These are phyloP conservation scores for Linderina pennispora DNA, from an alignment of 192 early-diverging fungal species.

Conservation along the genomic window DNA sequence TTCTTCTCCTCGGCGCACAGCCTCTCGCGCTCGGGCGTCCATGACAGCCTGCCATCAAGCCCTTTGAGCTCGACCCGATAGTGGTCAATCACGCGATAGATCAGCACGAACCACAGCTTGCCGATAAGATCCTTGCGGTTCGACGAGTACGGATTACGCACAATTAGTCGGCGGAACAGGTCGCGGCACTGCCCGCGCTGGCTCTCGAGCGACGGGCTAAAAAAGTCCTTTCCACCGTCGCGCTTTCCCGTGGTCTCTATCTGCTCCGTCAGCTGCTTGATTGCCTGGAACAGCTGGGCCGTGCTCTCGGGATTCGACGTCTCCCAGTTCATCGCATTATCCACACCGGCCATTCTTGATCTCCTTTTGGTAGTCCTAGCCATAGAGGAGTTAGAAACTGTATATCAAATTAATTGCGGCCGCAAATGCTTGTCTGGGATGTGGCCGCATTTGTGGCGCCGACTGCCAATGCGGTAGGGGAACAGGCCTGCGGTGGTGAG, in stretches of 20 bases:
- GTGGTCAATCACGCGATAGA: constrained; percentile 38
- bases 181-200: constrained; percentile 31
- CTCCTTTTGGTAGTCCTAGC: background rate
- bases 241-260: too few species aligned
- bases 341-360: background rate
- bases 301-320: constrained; percentile 15
- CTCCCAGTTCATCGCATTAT: background rate
- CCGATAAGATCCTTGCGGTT: constrained; percentile 36
- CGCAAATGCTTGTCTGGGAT: too few species aligned
- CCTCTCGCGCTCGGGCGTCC: background rate
- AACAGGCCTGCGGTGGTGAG: too few species aligned
- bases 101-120: constrained; percentile 39
- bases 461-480: too few species aligned
- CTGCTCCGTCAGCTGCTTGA: too few species aligned
- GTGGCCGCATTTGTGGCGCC: too few species aligned
- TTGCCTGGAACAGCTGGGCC: constrained; percentile 38
- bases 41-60: constrained; percentile 13
- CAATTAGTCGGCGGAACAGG: constrained; percentile 32
- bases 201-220: constrained; percentile 23
- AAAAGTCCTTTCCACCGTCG: constrained; percentile 14
- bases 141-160: constrained; percentile 39
- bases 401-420: too few species aligned
- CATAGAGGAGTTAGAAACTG: too few species aligned
- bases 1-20: too few species aligned
- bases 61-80: constrained; percentile 35